Evolutionary conservation across 257 asterid genomes (phyloP).

Genomic region (Solanum okadae): DNA sequence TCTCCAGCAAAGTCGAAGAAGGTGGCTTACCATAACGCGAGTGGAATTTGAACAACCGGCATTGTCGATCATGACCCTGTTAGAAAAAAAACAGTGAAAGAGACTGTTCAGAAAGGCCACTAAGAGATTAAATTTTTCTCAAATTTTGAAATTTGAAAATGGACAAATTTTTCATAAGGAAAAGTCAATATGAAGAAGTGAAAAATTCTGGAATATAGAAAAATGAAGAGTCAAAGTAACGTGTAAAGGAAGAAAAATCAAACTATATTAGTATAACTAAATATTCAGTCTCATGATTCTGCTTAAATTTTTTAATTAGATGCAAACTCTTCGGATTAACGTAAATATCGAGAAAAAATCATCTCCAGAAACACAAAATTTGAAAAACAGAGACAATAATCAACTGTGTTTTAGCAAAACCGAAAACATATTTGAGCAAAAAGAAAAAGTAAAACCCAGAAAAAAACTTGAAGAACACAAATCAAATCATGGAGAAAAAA

Average conservation of each 20-base stretch:
- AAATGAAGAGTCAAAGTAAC: conserved; percentile 15
- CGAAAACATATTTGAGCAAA: not conserved
- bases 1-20: not conserved
- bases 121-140: not conserved
- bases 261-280: not conserved
- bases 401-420: not conserved
- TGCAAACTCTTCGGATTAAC: not conserved
- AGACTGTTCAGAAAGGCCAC: conserved; percentile 22
- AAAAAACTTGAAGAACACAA: not conserved
- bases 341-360: not conserved
- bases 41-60: conserved; percentile 80
- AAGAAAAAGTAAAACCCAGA: not conserved
- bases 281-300: not conserved
- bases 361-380: not conserved
- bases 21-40: conserved; percentile 67
- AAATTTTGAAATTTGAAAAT: not conserved
- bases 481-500: not conserved
- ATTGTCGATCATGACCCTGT: conserved; percentile 96
- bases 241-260: conserved; percentile 12
- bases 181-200: conserved; percentile 20
- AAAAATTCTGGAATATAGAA: not conserved
- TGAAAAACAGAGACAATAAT: not conserved
- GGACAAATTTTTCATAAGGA: not conserved
- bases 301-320: not conserved
- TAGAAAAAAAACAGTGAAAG: not conserved